Evolutionary conservation across 2,329 filamentous ascomycete genomes (phyloP), one percentile per base, ranked within the genome.

Genomic region (Cryphonectria radicalis): DNA sequence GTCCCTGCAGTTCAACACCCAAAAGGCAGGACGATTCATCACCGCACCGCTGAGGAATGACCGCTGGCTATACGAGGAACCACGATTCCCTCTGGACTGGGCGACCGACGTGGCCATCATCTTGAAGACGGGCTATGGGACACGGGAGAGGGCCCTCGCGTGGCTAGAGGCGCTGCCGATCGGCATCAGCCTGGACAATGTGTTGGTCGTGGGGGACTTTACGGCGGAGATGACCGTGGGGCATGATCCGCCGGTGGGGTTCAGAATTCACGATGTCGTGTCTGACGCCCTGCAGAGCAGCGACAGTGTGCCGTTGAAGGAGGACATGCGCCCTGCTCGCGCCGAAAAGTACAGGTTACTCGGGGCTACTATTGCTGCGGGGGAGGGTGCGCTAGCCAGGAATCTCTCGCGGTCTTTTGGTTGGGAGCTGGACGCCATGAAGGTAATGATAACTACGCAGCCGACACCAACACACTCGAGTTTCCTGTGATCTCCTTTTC

Each of bases 51-150:
- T 76, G 42, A 73, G 76, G 10, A 74, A 77, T 74, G 83, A 85
- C 70, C 80, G 81, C 43, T 85, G 83, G 82, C 77, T 86, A n/a
- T 79, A 78, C 73, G 72, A 77, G 74, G 74, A 79, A 65, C 80
- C 80, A 19, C 72, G 71, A 14, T 82, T 83, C 69, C 81, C 83
- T 2, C 77, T 88, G 68, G 80, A 86, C 71, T 78, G 84, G 59
- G 77, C 78, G 64, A 78, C 78, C 53, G 86, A 88, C 67, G 81
- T 88, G 8, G 85, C 83, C 53, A 80, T 86, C 74, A 81, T 89
- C 69, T 77, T 89, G 73, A 88, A 89, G 78, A 88, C 86, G 3
- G 87, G 87, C n/a, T 88, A 86, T 76, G 87, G 86, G 65, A 88
- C 87, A n/a, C 82, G 82, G 57, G 78, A 83, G 65, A 82, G 86